A percentile compares a stretch with the other conserved stretches of the same genome.
Evolutionary conservation across 2,329 filamentous ascomycete species (phyloP).

Genomic region (Alternaria triticina): DNA sequence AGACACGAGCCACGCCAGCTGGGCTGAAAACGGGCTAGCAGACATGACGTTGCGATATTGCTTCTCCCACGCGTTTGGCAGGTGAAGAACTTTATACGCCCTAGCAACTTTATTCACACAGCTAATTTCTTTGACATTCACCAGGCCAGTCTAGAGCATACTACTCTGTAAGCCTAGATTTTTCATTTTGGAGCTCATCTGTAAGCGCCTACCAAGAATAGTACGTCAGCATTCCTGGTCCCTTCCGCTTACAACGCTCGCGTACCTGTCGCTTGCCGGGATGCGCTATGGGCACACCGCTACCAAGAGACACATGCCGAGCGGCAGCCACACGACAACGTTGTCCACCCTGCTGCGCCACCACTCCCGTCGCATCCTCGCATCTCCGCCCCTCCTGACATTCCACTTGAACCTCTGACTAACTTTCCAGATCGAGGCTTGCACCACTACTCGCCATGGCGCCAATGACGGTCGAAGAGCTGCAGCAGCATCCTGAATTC

Average conservation of each 20-base stretch:
- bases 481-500: conserved; percentile 70
- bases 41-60: conserved; percentile 7
- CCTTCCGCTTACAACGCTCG: conserved; percentile 1
- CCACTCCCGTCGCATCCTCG: conserved; percentile 8
- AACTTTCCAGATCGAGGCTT: neutral
- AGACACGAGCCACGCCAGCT: neutral
- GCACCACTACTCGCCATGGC: conserved; percentile 16
- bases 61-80: neutral
- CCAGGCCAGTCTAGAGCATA: neutral
- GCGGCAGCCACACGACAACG: neutral
- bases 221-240: conserved; percentile 15
- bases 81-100: neutral
- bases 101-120: neutral
- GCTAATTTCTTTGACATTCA: neutral
- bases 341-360: conserved; percentile 22
- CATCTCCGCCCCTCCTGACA: conserved; percentile 3
- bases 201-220: conserved; percentile 15
- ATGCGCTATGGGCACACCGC: conserved; percentile 14
- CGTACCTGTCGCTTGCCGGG: conserved; percentile 11
- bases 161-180: neutral
- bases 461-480: conserved; percentile 62
- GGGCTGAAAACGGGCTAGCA: conserved; percentile 6
- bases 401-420: neutral
- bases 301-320: conserved; percentile 2
- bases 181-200: neutral